Evolutionary conservation across 2,329 filamentous ascomycete species (phyloP).

Genomic region (Aspergillus texensis): DNA sequence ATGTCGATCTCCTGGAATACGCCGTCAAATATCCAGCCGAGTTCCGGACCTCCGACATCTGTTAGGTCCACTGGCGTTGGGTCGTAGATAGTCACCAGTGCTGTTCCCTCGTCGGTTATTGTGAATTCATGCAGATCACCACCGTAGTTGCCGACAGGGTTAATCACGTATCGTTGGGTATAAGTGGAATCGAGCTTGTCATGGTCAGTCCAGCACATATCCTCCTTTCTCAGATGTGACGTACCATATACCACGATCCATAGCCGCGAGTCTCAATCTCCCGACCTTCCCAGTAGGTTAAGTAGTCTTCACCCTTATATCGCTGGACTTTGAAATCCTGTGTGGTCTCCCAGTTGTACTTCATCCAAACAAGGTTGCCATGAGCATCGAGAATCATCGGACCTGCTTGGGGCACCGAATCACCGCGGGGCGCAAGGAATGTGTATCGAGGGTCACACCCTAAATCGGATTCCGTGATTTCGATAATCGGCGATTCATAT

Average conservation of each 20-base stretch:
- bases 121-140: slow-evolving; percentile 40
- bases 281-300: slow-evolving; percentile 32
- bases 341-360: slow-evolving; percentile 24
- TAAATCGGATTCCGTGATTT: slow-evolving; percentile 26
- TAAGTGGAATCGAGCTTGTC: slow-evolving; percentile 30
- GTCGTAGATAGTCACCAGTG: slow-evolving; percentile 35
- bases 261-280: slow-evolving; percentile 22
- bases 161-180: slow-evolving; percentile 23
- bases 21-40: slow-evolving; percentile 37
- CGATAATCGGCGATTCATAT: slow-evolving; percentile 29
- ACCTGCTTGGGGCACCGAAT: slow-evolving; percentile 30
- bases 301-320: slow-evolving; percentile 26
- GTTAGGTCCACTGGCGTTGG: slow-evolving; percentile 31
- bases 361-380: slow-evolving; percentile 33
- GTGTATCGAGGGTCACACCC: slow-evolving; percentile 34
- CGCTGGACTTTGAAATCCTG: slow-evolving; percentile 31
- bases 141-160: slow-evolving; percentile 23
- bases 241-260: slow-evolving; percentile 32
- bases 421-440: slow-evolving; percentile 35
- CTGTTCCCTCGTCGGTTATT: slow-evolving; percentile 33
- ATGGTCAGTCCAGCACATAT: background rate
- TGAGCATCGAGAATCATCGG: slow-evolving; percentile 32
- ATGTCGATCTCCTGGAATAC: slow-evolving; percentile 41
- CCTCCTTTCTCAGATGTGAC: background rate
- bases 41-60: slow-evolving; percentile 26